Evolutionary conservation across 768 basidiomycete genomes (phyloP).

Genomic region (Leccinellum rugosiceps): DNA sequence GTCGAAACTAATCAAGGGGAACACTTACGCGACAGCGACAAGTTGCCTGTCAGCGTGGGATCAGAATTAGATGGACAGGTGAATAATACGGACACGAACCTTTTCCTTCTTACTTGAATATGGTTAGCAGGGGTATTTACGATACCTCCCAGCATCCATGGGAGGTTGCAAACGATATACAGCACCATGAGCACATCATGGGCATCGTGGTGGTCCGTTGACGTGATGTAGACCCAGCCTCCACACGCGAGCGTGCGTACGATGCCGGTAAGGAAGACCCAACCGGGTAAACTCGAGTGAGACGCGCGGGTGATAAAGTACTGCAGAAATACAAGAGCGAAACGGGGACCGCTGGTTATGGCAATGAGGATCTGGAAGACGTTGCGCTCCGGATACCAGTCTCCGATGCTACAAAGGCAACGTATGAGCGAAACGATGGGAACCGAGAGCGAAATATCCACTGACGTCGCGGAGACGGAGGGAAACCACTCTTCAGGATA

Average conservation of each 20-base stretch:
- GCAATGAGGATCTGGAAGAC: constrained; percentile 88
- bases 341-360: constrained; percentile 79
- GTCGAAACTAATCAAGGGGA: background rate
- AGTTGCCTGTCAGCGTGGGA: constrained; percentile 38
- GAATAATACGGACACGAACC: constrained; percentile 39
- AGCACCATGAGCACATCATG: constrained; percentile 88
- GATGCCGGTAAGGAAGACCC: constrained; percentile 61
- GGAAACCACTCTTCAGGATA: constrained; percentile 92
- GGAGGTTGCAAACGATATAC: constrained; percentile 80
- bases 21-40: constrained; percentile 47
- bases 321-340: constrained; percentile 60
- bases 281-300: constrained; percentile 41
- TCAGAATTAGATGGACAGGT: background rate
- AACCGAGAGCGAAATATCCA: constrained; percentile 2
- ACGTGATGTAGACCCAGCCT: constrained; percentile 91
- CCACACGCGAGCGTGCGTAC: constrained; percentile 79
- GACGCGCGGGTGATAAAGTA: constrained; percentile 53
- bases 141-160: constrained; percentile 84
- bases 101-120: constrained; percentile 41
- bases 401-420: constrained; percentile 65
- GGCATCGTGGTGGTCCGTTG: constrained; percentile 74
- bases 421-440: background rate
- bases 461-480: constrained; percentile 81
- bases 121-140: constrained; percentile 46
- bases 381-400: constrained; percentile 86